Conservation (phyloP, 1,139 yeast genomes). For the Blastobotrys ciferrii region DNA sequence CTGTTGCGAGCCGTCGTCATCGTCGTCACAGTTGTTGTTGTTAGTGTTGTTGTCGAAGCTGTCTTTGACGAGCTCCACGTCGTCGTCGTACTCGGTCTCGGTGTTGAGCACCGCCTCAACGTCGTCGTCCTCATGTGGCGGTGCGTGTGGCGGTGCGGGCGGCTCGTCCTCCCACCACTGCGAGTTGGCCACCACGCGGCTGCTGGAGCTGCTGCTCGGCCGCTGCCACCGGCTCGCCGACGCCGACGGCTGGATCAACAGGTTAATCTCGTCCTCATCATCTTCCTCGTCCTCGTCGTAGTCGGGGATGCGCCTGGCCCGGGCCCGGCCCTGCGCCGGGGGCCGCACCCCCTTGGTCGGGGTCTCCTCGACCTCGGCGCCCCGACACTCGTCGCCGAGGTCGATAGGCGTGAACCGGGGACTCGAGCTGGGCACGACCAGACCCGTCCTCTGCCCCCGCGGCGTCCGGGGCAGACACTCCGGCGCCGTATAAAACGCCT, state of each 20-base stretch:
- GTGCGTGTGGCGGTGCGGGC: neutral
- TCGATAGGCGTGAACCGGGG: constrained; percentile 1
- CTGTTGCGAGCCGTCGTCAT: too few relatives aligned
- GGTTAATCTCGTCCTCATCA: constrained; percentile 7
- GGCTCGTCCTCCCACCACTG: constrained; percentile 23
- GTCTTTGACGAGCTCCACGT: constrained; percentile 1
- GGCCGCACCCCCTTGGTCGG: neutral
- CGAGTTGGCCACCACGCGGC: constrained; percentile 18
- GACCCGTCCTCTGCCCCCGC: neutral
- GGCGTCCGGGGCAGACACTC: neutral
- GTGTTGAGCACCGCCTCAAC: constrained; percentile 14
- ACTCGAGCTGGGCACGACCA: constrained; percentile 4
- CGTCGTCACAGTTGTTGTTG: neutral
- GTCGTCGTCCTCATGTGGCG: constrained; percentile 7
- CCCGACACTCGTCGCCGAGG: neutral
- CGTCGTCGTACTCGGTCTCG: constrained; percentile 18
- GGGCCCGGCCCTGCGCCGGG: too few relatives aligned
- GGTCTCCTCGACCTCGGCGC: neutral
- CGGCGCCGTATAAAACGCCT: neutral
- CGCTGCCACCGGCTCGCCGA: neutral
- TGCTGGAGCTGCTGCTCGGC: too few relatives aligned
- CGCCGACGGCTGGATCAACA: neutral
- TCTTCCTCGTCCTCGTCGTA: neutral
- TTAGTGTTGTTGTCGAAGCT: neutral
- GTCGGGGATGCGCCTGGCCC: too few relatives aligned